Evolutionary conservation across 2,329 filamentous ascomycete genomes (phyloP).

Genomic region (Fusarium chuoi): DNA sequence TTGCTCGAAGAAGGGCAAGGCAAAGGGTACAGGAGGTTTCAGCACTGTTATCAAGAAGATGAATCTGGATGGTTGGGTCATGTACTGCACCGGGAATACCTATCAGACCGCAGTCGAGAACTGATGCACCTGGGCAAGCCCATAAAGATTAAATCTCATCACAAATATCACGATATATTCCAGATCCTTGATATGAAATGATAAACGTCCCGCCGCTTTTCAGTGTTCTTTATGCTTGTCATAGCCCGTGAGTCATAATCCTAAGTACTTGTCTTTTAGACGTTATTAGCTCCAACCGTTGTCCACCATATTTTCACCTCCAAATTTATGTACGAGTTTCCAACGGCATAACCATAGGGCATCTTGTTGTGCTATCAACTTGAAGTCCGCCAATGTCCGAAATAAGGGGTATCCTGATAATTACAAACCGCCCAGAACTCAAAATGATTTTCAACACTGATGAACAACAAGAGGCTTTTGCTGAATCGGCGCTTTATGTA

Average conservation of each 20-base stretch:
- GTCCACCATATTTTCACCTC: not conserved
- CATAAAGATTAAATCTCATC: not conserved
- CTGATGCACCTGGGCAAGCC: not conserved
- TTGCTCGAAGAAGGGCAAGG: conserved; percentile 55
- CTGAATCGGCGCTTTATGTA: conserved; percentile 3
- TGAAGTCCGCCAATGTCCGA: conserved; percentile 8
- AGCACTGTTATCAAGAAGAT: conserved; percentile 75
- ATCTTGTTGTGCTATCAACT: not conserved
- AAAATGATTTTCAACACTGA: not conserved
- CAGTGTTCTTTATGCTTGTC: conserved; percentile 11
- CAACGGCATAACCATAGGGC: not conserved
- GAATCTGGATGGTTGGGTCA: conserved; percentile 70
- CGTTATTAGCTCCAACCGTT: not conserved
- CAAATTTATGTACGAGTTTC: not conserved
- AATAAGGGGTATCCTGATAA: conserved; percentile 34
- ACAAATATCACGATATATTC: not conserved
- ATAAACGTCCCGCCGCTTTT: not conserved
- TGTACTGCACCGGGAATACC: conserved; percentile 60
- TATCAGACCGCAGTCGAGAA: conserved; percentile 41
- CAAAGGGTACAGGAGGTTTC: conserved; percentile 60
- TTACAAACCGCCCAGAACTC: conserved; percentile 10
- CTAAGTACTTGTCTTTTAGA: not conserved
- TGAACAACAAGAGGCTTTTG: not conserved
- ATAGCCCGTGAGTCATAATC: conserved; percentile 4
- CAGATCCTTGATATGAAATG: not conserved